Conservation (phyloP, 2,329 filamentous ascomycete species). For the Ascochyta pisi region DNA sequence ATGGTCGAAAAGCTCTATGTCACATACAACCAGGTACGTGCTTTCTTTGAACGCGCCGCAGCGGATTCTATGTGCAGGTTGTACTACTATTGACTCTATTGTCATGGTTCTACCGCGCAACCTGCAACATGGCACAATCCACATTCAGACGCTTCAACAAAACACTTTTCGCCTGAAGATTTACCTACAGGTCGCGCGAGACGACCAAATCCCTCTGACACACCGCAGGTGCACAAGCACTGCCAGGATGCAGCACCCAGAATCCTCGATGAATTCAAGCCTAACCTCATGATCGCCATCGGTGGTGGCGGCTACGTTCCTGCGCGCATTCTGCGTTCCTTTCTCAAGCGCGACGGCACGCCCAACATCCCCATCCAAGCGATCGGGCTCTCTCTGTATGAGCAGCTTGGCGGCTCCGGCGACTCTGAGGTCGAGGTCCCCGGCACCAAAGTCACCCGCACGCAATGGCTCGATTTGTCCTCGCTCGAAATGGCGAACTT, state of each 20-base stretch:
- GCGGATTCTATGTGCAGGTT: not conserved
- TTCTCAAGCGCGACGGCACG: constrained; percentile 85
- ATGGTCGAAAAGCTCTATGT: constrained; percentile 54
- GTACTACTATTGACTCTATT: constrained; percentile 1
- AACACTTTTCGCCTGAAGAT: too few relatives aligned
- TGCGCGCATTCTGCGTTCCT: constrained; percentile 91
- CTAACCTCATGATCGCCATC: constrained; percentile 97
- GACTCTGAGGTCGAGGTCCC: constrained; percentile 74
- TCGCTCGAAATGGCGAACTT: constrained; percentile 87
- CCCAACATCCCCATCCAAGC: constrained; percentile 99
- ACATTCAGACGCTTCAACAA: too few relatives aligned
- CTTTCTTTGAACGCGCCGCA: not conserved
- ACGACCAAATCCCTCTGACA: constrained; percentile 3
- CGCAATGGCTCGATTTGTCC: constrained; percentile 95
- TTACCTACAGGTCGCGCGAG: not conserved
- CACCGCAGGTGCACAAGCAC: constrained; percentile 86
- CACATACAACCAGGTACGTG: constrained; percentile 53
- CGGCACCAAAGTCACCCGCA: constrained; percentile 94
- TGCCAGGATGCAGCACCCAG: constrained; percentile 83
- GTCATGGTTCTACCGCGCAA: not conserved
- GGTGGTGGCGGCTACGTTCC: constrained; percentile 97
- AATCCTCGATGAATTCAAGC: constrained; percentile 86
- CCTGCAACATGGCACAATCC: not conserved
- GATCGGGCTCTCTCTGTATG: constrained; percentile 96
- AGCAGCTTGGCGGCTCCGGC: constrained; percentile 71